phyloP scores from a whole-genome alignment of 2,329 filamentous ascomycete species.

The Microcyclosporella mali region DNA sequence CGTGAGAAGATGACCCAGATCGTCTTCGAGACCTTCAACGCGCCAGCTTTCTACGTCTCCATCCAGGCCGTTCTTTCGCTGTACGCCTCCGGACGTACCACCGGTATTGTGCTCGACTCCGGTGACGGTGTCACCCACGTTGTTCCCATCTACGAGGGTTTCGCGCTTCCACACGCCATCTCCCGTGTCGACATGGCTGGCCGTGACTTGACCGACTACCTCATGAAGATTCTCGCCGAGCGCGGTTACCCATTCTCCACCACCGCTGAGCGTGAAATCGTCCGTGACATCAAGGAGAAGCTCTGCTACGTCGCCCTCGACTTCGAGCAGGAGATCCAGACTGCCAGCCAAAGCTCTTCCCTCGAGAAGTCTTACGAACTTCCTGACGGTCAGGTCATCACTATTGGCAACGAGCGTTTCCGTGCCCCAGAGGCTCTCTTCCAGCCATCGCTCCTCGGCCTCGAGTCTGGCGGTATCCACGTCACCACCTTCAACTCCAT shows the following conservation, averaged over 20 bases:
- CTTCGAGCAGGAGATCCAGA: constrained; percentile 99
- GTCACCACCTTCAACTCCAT: constrained; percentile 99
- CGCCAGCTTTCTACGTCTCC: constrained; percentile 99
- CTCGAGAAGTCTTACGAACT: constrained; percentile 99
- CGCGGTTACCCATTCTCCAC: constrained; percentile 99
- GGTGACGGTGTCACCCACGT: constrained; percentile 99
- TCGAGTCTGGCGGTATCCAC: constrained; percentile 98
- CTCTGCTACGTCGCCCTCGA: constrained; percentile 99
- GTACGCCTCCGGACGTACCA: constrained; percentile 99
- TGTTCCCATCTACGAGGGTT: constrained; percentile 99
- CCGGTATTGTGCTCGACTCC: constrained; percentile 99
- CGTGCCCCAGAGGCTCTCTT: constrained; percentile 98
- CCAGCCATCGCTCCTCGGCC: constrained; percentile 96
- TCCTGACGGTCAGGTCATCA: constrained; percentile 99
- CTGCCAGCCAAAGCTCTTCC: constrained; percentile 94
- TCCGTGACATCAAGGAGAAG: constrained; percentile 99
- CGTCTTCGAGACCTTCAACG: constrained; percentile 99
- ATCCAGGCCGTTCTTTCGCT: constrained; percentile 99
- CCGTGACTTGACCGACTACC: constrained; percentile 99
- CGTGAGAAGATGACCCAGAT: constrained; percentile 99
- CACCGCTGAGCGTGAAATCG: constrained; percentile 99
- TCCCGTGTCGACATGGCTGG: constrained; percentile 99
- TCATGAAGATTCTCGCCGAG: constrained; percentile 99
- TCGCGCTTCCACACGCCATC: constrained; percentile 99
- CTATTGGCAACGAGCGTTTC: constrained; percentile 99